Evolutionary conservation across 2,329 filamentous ascomycete genomes (phyloP).

Genomic region (Verticillium isaacii): DNA sequence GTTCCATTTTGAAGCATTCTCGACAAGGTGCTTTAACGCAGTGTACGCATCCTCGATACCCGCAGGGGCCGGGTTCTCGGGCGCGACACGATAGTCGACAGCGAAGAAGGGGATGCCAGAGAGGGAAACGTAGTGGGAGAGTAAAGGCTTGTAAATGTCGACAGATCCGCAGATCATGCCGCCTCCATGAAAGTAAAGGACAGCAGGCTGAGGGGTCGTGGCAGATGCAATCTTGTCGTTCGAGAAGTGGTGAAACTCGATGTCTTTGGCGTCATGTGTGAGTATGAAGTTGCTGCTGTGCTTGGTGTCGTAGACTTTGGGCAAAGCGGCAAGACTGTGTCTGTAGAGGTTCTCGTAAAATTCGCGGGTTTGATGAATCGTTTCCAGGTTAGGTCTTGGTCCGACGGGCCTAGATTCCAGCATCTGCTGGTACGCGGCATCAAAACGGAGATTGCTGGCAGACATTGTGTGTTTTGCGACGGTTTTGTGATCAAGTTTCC

Average conservation of each 20-base stretch:
- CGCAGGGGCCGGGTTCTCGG: constrained; percentile 31
- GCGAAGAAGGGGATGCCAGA: constrained; percentile 28
- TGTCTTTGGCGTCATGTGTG: constrained; percentile 4
- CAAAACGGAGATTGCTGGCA: constrained; percentile 5
- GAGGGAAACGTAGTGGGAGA: constrained; percentile 19
- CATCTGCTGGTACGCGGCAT: constrained; percentile 6
- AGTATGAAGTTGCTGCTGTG: constrained; percentile 3
- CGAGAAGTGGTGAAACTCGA: constrained; percentile 3
- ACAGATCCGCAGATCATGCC: constrained; percentile 29
- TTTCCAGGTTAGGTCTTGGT: constrained; percentile 1
- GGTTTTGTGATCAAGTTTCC: too few relatives aligned
- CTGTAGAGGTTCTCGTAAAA: neutral
- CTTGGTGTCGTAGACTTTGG: constrained; percentile 3
- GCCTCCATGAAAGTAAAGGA: constrained; percentile 36
- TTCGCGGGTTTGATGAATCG: constrained; percentile 4
- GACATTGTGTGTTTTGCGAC: neutral
- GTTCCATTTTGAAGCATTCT: constrained; percentile 15
- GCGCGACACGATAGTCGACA: constrained; percentile 37
- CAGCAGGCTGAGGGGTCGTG: constrained; percentile 15
- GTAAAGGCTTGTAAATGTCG: constrained; percentile 16
- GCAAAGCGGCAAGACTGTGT: neutral
- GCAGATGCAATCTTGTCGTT: neutral
- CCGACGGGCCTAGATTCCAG: constrained; percentile 1
- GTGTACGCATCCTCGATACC: constrained; percentile 30
- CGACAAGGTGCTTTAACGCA: constrained; percentile 17